Evolutionary conservation across 1,284 basidiomycete species (phyloP), one percentile per base, ranked within the genome.

Genomic region (Cryptococcus sp.): DNA sequence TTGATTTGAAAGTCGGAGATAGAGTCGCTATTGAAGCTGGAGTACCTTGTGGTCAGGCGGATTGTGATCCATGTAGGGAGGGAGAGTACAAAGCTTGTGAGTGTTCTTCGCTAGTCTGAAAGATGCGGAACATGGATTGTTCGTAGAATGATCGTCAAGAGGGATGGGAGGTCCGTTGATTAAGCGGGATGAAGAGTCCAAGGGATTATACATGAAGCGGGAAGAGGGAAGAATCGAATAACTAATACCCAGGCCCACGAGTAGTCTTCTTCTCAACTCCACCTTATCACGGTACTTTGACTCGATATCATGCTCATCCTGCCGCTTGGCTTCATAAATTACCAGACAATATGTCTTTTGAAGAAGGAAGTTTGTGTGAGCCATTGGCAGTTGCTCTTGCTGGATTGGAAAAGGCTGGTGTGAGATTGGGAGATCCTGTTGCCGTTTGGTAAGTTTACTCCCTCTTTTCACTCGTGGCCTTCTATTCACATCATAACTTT

Each of bases 241-340:
- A 34, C 47, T 49, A 16, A 48, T 40, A 18, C 32, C 23, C 57
- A 69, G 74, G 77, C 59, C 75, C 73, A 3, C 64, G 72, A 40
- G 75, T 78, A 39, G 76, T 78, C 41, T 79, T 78, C 68, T 78
- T 78, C 63, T 76, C 74, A 5, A 77, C 77, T 9, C 77, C 78
- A 5, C 78, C 78, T 22, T 78, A 76, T 63, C 77, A 78, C 61
- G 78, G 77, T 48, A 74, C 74, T 13, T 61, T 78, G 22, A 76
- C 75, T 2, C 67, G 77, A 52, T 80, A 74, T 67, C 79, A 80
- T 67, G 67, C 75, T 19, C 80, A 81, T 59, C 79, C 80, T 0
- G 78, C 78, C 0, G 70, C 71, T 7, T 81, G 80, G 80, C 63
- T 81, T 4, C 80, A 82, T 72, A 75, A 74, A 55, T 66, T 81